A percentile compares a stretch with the other conserved stretches of the same genome.
These are phyloP conservation scores for Russula foetens DNA, from an alignment of 768 basidiomycete species.

Conservation along the genomic window DNA sequence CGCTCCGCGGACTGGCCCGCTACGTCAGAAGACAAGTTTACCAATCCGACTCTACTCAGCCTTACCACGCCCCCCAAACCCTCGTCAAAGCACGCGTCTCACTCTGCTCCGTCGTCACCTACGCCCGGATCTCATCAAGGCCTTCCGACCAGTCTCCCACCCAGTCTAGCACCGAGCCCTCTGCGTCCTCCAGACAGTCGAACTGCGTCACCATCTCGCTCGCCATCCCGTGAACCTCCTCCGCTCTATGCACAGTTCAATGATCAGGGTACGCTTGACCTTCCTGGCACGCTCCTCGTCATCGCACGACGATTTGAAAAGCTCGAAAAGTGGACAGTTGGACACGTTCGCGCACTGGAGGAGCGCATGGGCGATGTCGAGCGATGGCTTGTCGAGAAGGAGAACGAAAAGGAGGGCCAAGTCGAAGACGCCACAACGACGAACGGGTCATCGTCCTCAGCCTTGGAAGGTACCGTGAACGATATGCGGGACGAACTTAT, in stretches of 20 bases:
- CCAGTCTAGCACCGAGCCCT: constrained; percentile 58
- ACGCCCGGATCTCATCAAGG: constrained; percentile 52
- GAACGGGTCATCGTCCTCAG: constrained; percentile 18
- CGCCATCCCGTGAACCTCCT: constrained; percentile 50
- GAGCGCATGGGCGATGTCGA: constrained; percentile 92
- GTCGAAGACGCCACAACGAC: constrained; percentile 13
- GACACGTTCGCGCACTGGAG: constrained; percentile 82
- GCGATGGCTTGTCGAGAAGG: constrained; percentile 80
- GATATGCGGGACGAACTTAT: constrained; percentile 59
- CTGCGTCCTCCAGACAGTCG: constrained; percentile 42
- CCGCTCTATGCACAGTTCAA: constrained; percentile 76
- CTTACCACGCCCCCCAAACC: constrained; percentile 42
- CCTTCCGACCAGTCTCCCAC: constrained; percentile 37
- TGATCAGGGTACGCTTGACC: constrained; percentile 61
- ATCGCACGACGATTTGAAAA: constrained; percentile 82
- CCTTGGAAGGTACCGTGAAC: constrained; percentile 35
- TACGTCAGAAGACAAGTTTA: constrained; percentile 40
- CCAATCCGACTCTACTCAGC: constrained; percentile 51
- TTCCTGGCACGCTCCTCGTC: constrained; percentile 62
- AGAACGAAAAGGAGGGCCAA: constrained; percentile 48
- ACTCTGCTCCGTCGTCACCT: constrained; percentile 53
- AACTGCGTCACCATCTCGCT: constrained; percentile 40
- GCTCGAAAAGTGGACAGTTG: constrained; percentile 83
- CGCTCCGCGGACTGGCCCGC: constrained; percentile 43
- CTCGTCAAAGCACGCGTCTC: constrained; percentile 40